Base-by-base conservation (phyloP, 75 land plant species). In the Adiantum capillusveneris region DNA sequence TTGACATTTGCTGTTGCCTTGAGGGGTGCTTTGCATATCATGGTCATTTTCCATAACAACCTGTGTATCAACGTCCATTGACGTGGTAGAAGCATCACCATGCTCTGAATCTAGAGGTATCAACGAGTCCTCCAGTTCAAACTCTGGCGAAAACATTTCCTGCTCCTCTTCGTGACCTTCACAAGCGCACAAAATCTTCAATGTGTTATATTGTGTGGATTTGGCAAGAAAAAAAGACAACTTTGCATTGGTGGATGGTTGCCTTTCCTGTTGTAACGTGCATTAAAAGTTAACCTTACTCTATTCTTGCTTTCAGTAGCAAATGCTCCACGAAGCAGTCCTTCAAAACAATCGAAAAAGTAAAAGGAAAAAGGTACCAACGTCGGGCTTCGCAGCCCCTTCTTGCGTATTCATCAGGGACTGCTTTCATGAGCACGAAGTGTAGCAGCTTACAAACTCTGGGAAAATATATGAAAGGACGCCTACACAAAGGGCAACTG, bases 401-500 rank as follows among this genome's bases (percentile, higher is more conserved):
- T 58, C 63, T 60, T 57, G 60, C 66, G 37, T 84, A 90, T 21
- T 75, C 78, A 37, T 59, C 65, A 0, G 79, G 87, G 42, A 76
- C 74, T 11, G 62, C 55, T 64, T 84, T 86, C 36, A 58, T 44
- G 14, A 90, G 72, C 63, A 90, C 49, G 25, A 63, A 58, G 60
- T 90, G 91, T 13, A 90, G 74, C 56, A 81, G 62, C 30, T 67
- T 59, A 29, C 96, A 90, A 44, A 90, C 68, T 24, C 68, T 59
- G 2, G 91, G 91, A 31, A 90, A 77, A 57, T 90, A 81, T 29
- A 51, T 46, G 65, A 74, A 90, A 20, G 81, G 64, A 20, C 65
- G 19, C 52, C 85, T 71, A 58, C 96, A 90, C 37, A 81, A 58
- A 20, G 87, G 78, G 62, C 97, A 91, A 53, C 66, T 74, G 2